Evolutionary conservation across 2,329 filamentous ascomycete genomes (phyloP), one percentile per base, ranked within the genome.

Genomic region (Pseudogymnoascus sp.): DNA sequence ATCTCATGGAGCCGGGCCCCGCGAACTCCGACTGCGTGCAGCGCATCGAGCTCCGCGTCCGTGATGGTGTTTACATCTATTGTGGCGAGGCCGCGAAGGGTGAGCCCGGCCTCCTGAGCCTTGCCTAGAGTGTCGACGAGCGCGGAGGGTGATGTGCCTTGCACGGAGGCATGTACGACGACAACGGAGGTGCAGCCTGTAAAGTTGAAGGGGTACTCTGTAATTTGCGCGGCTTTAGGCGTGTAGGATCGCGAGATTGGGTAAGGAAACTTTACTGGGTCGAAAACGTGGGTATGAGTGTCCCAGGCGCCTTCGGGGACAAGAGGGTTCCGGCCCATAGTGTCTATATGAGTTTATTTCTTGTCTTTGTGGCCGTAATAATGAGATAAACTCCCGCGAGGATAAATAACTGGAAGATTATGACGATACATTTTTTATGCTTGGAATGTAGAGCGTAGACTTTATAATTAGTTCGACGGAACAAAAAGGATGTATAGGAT

Each of bases 71-170:
- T 83, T 78, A 97, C 96, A 62, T 92, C 92, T 2, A 92, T 89
- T 1, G 83, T 87, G 69, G 92, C 88, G 77, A 97, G 96, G 41
- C 90, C 92, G 60, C 85, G 71, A 11, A 93, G 85, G 67, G 96
- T 86, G 39, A 87, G 84, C 60, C 84, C 75, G 20, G 91, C 92
- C 1, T 89, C 85, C 43, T 81, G 75, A 25, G 63, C 37, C 28
- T 65, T 65, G 22, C 37, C 28, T 0, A 69, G 63, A 4, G 65
- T 65, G 18, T 64, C 66, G 25, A 68, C 35, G 2, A 69, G 61
- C 16, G 67, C 62, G 4, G 64, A 65, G 6, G 64, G 62, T n/a
- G 66, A 67, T 16, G 63, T 61, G 6, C 68, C 67, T 58, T 68
- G 67, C 47, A 69, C 63, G 2, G 67, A 68, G 2, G 67, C 67